Percentiles rank a stretch among this genome's conserved stretches.
Conservation (phyloP, 1,284 basidiomycete species). For the Heterobasidion annosum region DNA sequence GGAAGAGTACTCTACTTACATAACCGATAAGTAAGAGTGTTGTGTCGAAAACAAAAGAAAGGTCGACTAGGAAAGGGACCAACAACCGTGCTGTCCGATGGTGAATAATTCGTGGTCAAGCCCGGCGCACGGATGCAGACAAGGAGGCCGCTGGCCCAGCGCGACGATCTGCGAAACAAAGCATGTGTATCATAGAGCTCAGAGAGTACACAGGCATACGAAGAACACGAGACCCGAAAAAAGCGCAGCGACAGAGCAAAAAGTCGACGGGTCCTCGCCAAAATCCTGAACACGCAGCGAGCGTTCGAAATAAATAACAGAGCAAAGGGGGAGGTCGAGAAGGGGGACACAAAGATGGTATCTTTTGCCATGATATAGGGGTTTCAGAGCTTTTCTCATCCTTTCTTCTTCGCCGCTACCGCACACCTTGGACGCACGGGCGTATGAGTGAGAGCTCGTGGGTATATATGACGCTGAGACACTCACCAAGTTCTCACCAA, state of each 20-base stretch:
- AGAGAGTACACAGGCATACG: not conserved
- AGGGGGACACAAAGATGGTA: not conserved
- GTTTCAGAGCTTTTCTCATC: not conserved
- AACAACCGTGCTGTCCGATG: not conserved
- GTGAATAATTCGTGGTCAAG: not conserved
- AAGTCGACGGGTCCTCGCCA: not conserved
- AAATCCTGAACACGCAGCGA: not conserved
- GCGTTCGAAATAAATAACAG: not conserved
- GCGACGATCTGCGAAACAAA: not conserved
- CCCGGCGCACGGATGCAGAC: not conserved
- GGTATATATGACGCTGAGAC: slow-evolving; percentile 4
- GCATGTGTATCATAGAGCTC: not conserved
- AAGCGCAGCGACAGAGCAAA: not conserved
- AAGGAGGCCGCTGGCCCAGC: not conserved
- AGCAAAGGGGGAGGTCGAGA: not conserved
- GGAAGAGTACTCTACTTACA: not conserved
- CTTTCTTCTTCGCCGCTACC: not conserved
- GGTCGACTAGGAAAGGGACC: not conserved
- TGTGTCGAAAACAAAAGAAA: too few species aligned
- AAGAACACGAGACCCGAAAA: not conserved
- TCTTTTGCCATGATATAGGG: not conserved
- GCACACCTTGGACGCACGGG: not conserved
- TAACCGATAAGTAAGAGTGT: not conserved
- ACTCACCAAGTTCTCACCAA: slow-evolving; percentile 33
- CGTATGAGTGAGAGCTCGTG: not conserved